Percentiles rank a stretch among this genome's conserved stretches.
phyloP scores from a whole-genome alignment of 192 early-diverging fungal genomes.

The Bifiguratus adelaidae region DNA sequence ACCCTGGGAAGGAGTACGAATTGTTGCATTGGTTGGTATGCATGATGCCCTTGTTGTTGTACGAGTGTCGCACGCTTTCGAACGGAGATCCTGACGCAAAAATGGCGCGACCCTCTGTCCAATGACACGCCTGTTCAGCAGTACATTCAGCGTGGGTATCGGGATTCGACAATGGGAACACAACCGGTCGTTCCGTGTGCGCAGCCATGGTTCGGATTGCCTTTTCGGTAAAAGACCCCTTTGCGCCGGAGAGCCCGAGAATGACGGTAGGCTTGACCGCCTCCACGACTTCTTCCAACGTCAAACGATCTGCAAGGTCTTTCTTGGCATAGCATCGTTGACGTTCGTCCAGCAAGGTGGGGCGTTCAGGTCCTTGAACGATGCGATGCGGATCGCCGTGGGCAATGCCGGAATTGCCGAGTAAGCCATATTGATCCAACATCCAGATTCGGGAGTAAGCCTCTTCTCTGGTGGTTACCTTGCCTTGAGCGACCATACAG shows the following conservation, averaged over 20 bases:
- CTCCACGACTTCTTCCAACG: conserved; percentile 33
- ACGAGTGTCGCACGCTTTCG: conserved; percentile 29
- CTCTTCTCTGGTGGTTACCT: conserved; percentile 24
- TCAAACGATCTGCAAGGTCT: conserved; percentile 31
- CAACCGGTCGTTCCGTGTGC: conserved; percentile 29
- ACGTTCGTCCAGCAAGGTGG: conserved; percentile 27
- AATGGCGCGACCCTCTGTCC: conserved; percentile 38
- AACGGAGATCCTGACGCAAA: conserved; percentile 46
- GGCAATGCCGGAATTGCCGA: conserved; percentile 26
- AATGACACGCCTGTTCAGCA: conserved; percentile 40
- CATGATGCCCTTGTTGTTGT: conserved; percentile 26
- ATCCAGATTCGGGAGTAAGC: conserved; percentile 41
- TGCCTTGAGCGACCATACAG: conserved; percentile 21
- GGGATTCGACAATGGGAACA: conserved; percentile 42
- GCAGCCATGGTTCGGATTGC: conserved; percentile 41
- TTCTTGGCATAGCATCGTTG: conserved; percentile 33
- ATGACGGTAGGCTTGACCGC: conserved; percentile 36
- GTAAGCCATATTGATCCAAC: conserved; percentile 36
- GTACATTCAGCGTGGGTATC: conserved; percentile 39
- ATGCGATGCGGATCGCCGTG: conserved; percentile 9
- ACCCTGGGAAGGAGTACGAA: conserved; percentile 39
- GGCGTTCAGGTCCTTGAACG: conserved; percentile 1
- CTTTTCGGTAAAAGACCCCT: conserved; percentile 35
- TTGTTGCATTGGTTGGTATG: conserved; percentile 43
- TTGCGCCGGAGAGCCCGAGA: conserved; percentile 32